Evolutionary conservation across 2,329 filamentous ascomycete species (phyloP), one percentile per base, ranked within the genome.

Genomic region (Colletotrichum sidae): DNA sequence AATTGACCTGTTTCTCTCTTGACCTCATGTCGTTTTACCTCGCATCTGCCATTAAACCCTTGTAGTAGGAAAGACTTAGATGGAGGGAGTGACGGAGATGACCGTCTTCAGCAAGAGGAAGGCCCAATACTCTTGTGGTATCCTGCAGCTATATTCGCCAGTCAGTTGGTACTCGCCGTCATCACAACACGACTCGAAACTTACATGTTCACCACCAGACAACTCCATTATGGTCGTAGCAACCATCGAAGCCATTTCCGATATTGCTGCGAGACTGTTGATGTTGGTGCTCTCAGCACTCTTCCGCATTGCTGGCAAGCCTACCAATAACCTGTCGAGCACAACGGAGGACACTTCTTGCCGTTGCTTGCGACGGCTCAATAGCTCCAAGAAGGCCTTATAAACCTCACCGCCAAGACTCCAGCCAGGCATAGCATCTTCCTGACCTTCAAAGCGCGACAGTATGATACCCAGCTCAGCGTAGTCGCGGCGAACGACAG

Each of bases 401-500:
- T 97, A 98, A 33, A 98, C 88, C 69, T 91, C 89, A 5, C 93
- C 95, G 35, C 94, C 94, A 15, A 88, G 79, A 9, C 88, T 81
- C 96, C 96, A 97, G 57, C 90, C 89, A 10, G 85, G 78, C 38
- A 97, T 89, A 17, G 82, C 79, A 42, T 84, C 80, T 38, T 88
- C 84, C 35, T 85, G 88, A 2, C 83, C 84, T 55, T 89, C 80
- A 72, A 99, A 97, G 65, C 90, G 88, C 15, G 84, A 82, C 42
- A 98, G 85, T 44, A 97, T 82, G 38, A 85, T 81, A 45, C 87
- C 86, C 1, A 98, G 81, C 2, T 84, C 85, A 17, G 86, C 84
- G 72, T 93, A 95, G 75, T 97, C 91, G 47, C 91, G 89, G 73
- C 93, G 91, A 67, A 99, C 91, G 68, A 99, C 86, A 10, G 93